Evolutionary conservation across 2,329 filamentous ascomycete genomes (phyloP), one percentile per base, ranked within the genome.

Genomic region (Aspergillus sp.): DNA sequence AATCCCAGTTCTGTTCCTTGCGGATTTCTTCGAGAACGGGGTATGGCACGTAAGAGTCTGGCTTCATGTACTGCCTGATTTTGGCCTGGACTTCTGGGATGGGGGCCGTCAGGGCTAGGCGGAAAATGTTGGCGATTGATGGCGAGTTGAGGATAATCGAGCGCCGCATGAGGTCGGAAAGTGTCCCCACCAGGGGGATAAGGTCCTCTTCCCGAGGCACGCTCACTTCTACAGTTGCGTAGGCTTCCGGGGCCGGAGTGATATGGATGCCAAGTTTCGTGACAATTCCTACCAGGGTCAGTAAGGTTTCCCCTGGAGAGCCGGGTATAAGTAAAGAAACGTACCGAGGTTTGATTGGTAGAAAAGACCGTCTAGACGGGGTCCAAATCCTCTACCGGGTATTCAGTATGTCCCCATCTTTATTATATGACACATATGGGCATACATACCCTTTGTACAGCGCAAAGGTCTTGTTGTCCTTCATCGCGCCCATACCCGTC

Each of bases 191-290:
- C 8, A 59, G 25, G 30, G 57, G 57, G 19, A 59, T n/a, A 7
- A 59, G 48, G n/a, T 59, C 49, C 23, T 53, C 49, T 38, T 59
- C 57, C 8, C 47, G 11, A 7, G 56, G 56, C 6, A 58, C 56
- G 48, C 47, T 52, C n/a, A 58, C 56, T 45, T 51, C 31, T 11
- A 58, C 45, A 0, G 56, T 58, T 1, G 56, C 56, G 7, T 58
- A 58, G 7, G 49, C 41, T 48, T 61, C 60, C 7, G 60, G 60
- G n/a, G 48, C 28, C 1, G 60, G 54, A 9, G 41, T 62, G 5
- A 54, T 28, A n/a, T 57, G 48, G 65, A 85, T 78, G 0, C 84
- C 84, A 78, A 86, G 82, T 70, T 86, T 85, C 3, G 81, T 82
- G 7, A 84, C 80, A 41, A 85, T 82, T 34, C 83, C 84, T 13